Evolutionary conservation across 2,329 filamentous ascomycete genomes (phyloP).

Genomic region (Cladosporium halotolerans): DNA sequence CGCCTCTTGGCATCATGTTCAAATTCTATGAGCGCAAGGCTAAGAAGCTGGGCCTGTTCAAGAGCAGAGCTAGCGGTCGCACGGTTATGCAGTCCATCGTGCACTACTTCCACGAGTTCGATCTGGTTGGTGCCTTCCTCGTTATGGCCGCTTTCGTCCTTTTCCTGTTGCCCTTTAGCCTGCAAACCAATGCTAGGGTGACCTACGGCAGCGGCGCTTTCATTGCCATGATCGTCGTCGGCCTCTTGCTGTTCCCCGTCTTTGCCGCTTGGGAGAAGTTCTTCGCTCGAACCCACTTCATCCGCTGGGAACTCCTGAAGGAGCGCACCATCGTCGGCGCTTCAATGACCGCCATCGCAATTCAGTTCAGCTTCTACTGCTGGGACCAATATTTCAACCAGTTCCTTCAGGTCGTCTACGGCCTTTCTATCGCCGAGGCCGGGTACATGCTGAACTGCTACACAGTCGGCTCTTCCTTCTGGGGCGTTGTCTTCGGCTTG

Average conservation of each 20-base stretch:
- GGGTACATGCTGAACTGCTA: conserved; percentile 31
- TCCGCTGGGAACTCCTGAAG: conserved; percentile 43
- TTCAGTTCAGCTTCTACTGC: conserved; percentile 26
- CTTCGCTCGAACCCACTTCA: conserved; percentile 35
- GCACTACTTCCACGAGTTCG: conserved; percentile 57
- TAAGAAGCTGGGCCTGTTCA: conserved; percentile 46
- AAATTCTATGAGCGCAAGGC: conserved; percentile 57
- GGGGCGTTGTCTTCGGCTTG: conserved; percentile 41
- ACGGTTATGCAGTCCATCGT: conserved; percentile 42
- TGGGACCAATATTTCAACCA: conserved; percentile 38
- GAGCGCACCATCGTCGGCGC: conserved; percentile 48
- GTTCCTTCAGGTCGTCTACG: conserved; percentile 36
- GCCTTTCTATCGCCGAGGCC: conserved; percentile 23
- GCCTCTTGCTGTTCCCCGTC: conserved; percentile 35
- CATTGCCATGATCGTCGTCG: conserved; percentile 34
- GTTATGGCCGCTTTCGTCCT: conserved; percentile 55
- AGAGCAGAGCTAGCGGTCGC: conserved; percentile 38
- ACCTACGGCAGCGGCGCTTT: conserved; percentile 20
- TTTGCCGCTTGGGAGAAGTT: conserved; percentile 38
- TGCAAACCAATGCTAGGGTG: conserved; percentile 33
- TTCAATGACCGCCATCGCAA: conserved; percentile 41
- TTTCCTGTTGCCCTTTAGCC: conserved; percentile 61
- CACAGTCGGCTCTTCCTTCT: conserved; percentile 37
- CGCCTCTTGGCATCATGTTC: conserved; percentile 58
- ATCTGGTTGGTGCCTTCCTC: conserved; percentile 56